These are phyloP conservation scores for Venturia oleaginea DNA, from an alignment of 2,329 filamentous ascomycete genomes.

Conservation along the genomic window DNA sequence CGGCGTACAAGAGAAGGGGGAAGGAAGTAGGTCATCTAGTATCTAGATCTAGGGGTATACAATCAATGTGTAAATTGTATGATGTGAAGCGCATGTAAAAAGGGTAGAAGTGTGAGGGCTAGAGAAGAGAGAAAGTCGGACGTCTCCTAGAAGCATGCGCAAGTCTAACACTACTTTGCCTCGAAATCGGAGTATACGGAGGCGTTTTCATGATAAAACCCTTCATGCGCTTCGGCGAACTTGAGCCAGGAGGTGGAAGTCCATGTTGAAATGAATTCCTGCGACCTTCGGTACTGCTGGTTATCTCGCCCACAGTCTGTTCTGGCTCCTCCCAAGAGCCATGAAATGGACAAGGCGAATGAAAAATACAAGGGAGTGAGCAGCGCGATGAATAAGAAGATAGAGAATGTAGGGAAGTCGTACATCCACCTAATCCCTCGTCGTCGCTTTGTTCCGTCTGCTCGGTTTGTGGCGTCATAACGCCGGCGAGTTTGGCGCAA, in stretches of 20 bases:
- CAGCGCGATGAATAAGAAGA: background rate
- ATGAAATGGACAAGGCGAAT: background rate
- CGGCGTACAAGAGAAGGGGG: background rate
- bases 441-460: constrained; percentile 57
- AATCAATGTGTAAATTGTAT: background rate
- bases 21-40: background rate
- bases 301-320: background rate
- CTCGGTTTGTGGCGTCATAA: constrained; percentile 56
- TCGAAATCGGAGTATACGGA: constrained; percentile 19
- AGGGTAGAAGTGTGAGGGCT: background rate
- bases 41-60: background rate
- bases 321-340: background rate
- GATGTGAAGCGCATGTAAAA: background rate
- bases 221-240: constrained; percentile 10
- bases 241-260: background rate
- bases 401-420: constrained; percentile 30
- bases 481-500: constrained; percentile 36
- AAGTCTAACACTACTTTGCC: background rate
- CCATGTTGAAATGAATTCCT: constrained; percentile 1
- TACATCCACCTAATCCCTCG: constrained; percentile 88
- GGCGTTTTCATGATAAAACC: constrained; percentile 18
- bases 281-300: background rate
- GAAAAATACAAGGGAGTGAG: background rate
- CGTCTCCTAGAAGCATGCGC: background rate
- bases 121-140: background rate